phyloP scores from a whole-genome alignment of 768 basidiomycete species.

The Suillus ampliporus region DNA sequence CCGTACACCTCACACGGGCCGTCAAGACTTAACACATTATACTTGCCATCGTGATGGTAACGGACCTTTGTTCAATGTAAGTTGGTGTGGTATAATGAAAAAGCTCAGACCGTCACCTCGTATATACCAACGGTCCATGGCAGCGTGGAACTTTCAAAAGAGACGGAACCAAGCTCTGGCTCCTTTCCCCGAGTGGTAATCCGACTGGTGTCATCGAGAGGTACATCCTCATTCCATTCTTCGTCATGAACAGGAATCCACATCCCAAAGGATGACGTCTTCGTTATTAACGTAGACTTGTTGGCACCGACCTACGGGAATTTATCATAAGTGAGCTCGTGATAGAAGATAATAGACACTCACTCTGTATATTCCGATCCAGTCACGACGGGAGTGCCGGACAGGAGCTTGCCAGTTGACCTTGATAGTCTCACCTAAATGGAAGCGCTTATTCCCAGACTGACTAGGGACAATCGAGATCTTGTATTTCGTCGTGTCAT shows the following conservation, averaged over 20 bases:
- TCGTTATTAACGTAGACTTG: conserved; percentile 81
- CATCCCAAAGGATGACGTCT: conserved; percentile 83
- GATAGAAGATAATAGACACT: conserved; percentile 19
- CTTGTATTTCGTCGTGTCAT: conserved; percentile 82
- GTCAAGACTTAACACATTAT: conserved; percentile 90
- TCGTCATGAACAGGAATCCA: conserved; percentile 93
- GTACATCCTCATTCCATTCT: conserved; percentile 92
- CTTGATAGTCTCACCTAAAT: conserved; percentile 88
- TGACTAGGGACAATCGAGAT: conserved; percentile 61
- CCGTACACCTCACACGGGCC: conserved; percentile 91
- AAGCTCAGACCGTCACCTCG: conserved; percentile 51
- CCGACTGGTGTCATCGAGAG: conserved; percentile 49
- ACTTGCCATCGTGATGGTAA: conserved; percentile 96
- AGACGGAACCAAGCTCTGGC: conserved; percentile 64
- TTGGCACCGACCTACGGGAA: conserved; percentile 79
- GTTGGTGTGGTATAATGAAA: neutral
- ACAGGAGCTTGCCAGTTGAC: conserved; percentile 88
- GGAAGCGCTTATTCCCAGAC: conserved; percentile 66
- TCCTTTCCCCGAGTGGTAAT: conserved; percentile 44
- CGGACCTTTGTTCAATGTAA: conserved; percentile 55
- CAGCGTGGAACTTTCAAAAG: conserved; percentile 78
- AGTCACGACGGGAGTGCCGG: conserved; percentile 89
- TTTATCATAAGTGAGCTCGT: conserved; percentile 8
- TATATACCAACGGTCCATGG: conserved; percentile 89
- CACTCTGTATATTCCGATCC: conserved; percentile 94